phyloP scores from a whole-genome alignment of 176 grass and related monocot species.

The Alopecurus myosuroides region DNA sequence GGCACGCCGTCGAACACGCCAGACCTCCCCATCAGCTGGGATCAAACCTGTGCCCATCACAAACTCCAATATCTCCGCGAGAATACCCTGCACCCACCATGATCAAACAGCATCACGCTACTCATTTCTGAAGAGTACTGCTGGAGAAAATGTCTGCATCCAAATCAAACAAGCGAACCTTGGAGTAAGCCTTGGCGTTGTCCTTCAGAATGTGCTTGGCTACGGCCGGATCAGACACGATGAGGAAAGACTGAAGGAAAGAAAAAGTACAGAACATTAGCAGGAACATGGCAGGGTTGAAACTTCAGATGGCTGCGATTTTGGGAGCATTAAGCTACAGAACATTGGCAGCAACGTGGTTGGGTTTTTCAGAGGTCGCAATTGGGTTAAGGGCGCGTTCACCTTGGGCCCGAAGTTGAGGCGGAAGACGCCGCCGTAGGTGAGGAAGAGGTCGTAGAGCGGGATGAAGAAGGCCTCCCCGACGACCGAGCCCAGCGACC shows the following conservation, averaged over 20 bases:
- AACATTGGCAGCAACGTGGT: background rate
- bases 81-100: slow-evolving; percentile 64
- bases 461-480: slow-evolving; percentile 87
- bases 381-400: background rate
- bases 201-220: slow-evolving; percentile 90
- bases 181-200: slow-evolving; percentile 88
- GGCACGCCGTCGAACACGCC: slow-evolving; percentile 87
- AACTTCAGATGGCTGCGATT: background rate
- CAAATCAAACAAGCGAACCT: slow-evolving; percentile 42
- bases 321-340: background rate
- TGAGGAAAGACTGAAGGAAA: slow-evolving; percentile 79
- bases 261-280: background rate
- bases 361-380: background rate
- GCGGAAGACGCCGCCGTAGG: slow-evolving; percentile 93
- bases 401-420: slow-evolving; percentile 96
- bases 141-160: background rate
- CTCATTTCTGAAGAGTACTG: background rate
- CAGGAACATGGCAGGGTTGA: background rate
- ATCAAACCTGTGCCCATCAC: slow-evolving; percentile 96
- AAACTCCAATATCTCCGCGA: slow-evolving; percentile 87
- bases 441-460: slow-evolving; percentile 84
- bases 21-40: slow-evolving; percentile 81
- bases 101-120: background rate
- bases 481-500: slow-evolving; percentile 46
- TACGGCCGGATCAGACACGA: slow-evolving; percentile 84